Evolutionary conservation across 2,329 filamentous ascomycete genomes (phyloP), one percentile per base, ranked within the genome.

Genomic region (Colletotrichum shisoi): DNA sequence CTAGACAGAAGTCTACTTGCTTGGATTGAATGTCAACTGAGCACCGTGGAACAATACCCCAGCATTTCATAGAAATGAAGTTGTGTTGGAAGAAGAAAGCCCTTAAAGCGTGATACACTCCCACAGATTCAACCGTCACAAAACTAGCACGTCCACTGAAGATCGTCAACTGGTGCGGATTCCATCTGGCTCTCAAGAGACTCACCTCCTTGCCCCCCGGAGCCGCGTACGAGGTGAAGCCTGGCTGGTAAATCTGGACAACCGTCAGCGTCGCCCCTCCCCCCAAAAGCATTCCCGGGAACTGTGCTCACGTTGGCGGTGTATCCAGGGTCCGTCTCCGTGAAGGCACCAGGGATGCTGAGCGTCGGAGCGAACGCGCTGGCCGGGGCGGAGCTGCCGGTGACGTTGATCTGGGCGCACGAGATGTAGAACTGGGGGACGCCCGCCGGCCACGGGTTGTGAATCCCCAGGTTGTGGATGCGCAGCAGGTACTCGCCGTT

Each of bases 391-490:
- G 75, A 74, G 46, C 80, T 80, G 37, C 80, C 81, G 1, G 76
- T 75, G n/a, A 84, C 78, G 49, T 77, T 79, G 69, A 83, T 73
- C 69, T 84, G 82, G 0, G 79, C 82, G 70, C 82, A 85, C 59
- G 76, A 79, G 56, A 79, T 74, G 70, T 84, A 83, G 71, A 86
- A 81, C 73, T 83, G 75, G 13, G 75, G 80, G 80, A 78, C 79
- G 17, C 76, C 76, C 4, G 80, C 79, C 1, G 79, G 80, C 67
- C 71, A 77, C 2, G 82, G 82, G 69, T 84, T 82, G 79, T 90
- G 87, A 58, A 90, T 85, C 27, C 84, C 87, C 58, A 90, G 82
- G 60, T 85, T 80, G 76, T 87, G 84, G 73, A 86, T 82, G 44
- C 85, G 80, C 19, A 87, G 79, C 63, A 88, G 82, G 73, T 88